Base-by-base conservation (phyloP, 2,329 filamentous ascomycete species). In the Epicoccum sorghinum region DNA sequence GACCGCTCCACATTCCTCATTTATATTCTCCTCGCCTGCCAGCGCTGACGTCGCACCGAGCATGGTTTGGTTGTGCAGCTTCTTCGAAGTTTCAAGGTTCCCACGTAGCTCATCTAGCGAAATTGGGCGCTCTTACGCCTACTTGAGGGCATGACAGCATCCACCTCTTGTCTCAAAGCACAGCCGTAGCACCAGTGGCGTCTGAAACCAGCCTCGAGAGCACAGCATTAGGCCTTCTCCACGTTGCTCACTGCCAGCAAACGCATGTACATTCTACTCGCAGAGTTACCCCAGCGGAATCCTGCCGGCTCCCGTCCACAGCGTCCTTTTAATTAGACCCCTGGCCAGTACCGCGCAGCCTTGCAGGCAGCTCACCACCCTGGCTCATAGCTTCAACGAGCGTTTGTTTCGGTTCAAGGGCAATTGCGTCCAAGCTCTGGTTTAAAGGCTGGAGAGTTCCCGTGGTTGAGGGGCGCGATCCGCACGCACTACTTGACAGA, bases 181-280 rank as follows among this genome's bases (percentile, higher is more conserved):
- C 27, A 55, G 45, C 52, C 45, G 57, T 51, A 52, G 59, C 55
- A 55, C 64, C 57, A 61, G 66, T 65, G 61, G 66, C 64, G 63
- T 62, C 60, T 60, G 62, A 65, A 66, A 60, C 54, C 44, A 44
- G 42, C 30, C 47, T 43, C 44, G 35, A 48, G 55, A 39, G 51
- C 38, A 53, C 49, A 44, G 43, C 39, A 49, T 50, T 40, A 32
- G 14, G 40, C 45, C 32, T 46, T 46, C 42, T 61, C 47, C 50
- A 59, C 56, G 42, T 54, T 52, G 47, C 52, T 53, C 52, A 45
- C 56, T 45, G 48, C 35, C 54, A 54, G 47, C 52, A 51, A 49
- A 49, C 47, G 39, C 48, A 46, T 50, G 44, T 9, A 10, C 14
- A 29, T 13, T 27, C 23, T 5, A 49, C 32, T 55, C 43, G 32